These are phyloP conservation scores for Nakaseomyces delphensis DNA, from an alignment of 1,139 yeast species.

Conservation along the genomic window DNA sequence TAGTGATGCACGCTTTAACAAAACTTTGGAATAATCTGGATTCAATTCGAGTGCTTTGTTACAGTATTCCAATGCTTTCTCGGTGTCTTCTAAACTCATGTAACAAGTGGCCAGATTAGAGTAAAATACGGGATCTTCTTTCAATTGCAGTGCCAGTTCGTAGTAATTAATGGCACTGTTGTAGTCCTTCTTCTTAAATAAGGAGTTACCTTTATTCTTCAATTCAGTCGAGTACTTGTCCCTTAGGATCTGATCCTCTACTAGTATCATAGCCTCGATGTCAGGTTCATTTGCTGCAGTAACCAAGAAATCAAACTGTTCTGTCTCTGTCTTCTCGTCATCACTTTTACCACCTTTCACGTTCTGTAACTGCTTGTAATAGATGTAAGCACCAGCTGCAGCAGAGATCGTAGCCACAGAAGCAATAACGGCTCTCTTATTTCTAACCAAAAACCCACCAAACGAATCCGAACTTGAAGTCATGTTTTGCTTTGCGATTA, in stretches of 20 bases:
- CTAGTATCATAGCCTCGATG: conserved; percentile 34
- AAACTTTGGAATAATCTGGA: conserved; percentile 86
- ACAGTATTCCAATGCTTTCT: conserved; percentile 80
- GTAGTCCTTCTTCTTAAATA: conserved; percentile 62
- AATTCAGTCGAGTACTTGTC: conserved; percentile 66
- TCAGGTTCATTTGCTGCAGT: conserved; percentile 43
- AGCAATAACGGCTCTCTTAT: conserved; percentile 52
- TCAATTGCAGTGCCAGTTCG: conserved; percentile 64
- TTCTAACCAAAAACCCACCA: conserved; percentile 42
- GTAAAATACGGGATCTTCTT: conserved; percentile 78
- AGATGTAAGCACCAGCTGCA: conserved; percentile 51
- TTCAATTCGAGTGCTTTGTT: conserved; percentile 76
- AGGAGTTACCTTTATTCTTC: conserved; percentile 84
- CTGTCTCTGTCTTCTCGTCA: conserved; percentile 9
- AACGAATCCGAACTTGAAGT: conserved; percentile 6
- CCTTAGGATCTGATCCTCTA: conserved; percentile 35
- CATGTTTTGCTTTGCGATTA: too few species aligned
- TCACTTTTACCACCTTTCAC: conserved; percentile 13
- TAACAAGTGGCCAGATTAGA: conserved; percentile 95
- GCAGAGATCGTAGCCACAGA: conserved; percentile 57
- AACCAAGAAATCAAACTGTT: conserved; percentile 8
- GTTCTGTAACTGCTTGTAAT: conserved; percentile 34
- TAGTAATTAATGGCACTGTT: conserved; percentile 69
- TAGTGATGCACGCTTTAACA: conserved; percentile 73
- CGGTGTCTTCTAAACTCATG: conserved; percentile 68